Conservation (phyloP, 2,329 filamentous ascomycete genomes). For the Pestalotiopsis sp. region DNA sequence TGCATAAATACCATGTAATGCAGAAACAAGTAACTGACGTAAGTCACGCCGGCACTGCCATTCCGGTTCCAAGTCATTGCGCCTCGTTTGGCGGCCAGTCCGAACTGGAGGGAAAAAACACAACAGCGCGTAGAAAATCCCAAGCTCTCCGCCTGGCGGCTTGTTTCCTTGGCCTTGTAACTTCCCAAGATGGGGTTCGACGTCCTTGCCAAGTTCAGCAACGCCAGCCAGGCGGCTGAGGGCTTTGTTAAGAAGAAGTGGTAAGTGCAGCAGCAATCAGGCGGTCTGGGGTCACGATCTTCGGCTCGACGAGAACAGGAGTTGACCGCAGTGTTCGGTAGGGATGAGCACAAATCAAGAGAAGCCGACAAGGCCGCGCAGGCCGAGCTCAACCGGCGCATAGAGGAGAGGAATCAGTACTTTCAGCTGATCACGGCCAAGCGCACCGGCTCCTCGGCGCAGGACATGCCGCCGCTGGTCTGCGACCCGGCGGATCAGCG, state of each 20-base stretch:
- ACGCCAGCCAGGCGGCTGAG: slow-evolving; percentile 17
- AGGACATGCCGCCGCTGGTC: slow-evolving; percentile 24
- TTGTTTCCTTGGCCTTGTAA: neutral
- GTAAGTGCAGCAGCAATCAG: slow-evolving; percentile 13
- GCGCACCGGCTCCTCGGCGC: slow-evolving; percentile 23
- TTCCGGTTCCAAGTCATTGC: neutral
- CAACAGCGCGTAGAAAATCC: neutral
- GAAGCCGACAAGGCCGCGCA: slow-evolving; percentile 14
- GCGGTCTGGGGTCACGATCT: no score
- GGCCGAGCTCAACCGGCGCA: slow-evolving; percentile 19
- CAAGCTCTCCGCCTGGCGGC: slow-evolving; percentile 6
- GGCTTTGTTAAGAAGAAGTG: slow-evolving; percentile 24
- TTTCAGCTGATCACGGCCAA: slow-evolving; percentile 25
- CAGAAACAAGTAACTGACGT: neutral
- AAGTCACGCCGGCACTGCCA: neutral
- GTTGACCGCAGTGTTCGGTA: neutral
- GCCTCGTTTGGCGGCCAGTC: neutral
- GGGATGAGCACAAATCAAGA: slow-evolving; percentile 13
- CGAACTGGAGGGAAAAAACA: neutral
- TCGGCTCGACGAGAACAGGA: neutral
- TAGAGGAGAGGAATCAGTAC: slow-evolving; percentile 25
- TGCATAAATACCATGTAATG: neutral
- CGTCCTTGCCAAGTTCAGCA: slow-evolving; percentile 20
- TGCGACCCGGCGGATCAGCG: slow-evolving; percentile 20
- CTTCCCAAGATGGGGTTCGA: slow-evolving; percentile 21